Evolutionary conservation across 164 flowering plant genomes (phyloP).

Genomic region (Euptelea pleiosperma): DNA sequence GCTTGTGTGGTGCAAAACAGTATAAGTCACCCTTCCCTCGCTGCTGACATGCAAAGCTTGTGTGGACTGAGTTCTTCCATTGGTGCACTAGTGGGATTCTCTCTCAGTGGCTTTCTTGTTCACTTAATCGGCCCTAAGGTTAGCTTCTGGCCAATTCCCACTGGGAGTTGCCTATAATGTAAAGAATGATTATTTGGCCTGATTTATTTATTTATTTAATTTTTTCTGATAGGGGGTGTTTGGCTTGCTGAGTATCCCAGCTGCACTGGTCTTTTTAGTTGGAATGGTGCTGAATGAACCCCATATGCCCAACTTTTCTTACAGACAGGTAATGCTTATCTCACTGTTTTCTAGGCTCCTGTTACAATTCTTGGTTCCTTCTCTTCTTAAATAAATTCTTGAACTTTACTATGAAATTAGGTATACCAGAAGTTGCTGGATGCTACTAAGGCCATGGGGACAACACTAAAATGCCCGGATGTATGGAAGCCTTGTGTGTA

Average conservation of each 20-base stretch:
- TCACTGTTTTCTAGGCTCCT: not conserved
- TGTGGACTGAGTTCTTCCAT: slow-evolving; percentile 74
- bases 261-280: slow-evolving; percentile 53
- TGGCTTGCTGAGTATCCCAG: slow-evolving; percentile 73
- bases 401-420: slow-evolving; percentile 32
- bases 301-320: slow-evolving; percentile 45
- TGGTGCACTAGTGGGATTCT: slow-evolving; percentile 78
- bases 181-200: not conserved
- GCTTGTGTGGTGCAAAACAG: slow-evolving; percentile 97
- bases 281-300: slow-evolving; percentile 68
- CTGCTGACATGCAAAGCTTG: slow-evolving; percentile 92
- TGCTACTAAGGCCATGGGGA: slow-evolving; percentile 80
- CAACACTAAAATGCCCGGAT: slow-evolving; percentile 59
- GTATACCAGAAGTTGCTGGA: slow-evolving; percentile 56
- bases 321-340: slow-evolving; percentile 49
- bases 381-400: not conserved
- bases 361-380: not conserved
- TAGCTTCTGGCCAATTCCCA: slow-evolving; percentile 13
- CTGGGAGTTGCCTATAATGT: not conserved
- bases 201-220: slow-evolving; percentile 7
- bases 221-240: slow-evolving; percentile 62
- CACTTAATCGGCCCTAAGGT: slow-evolving; percentile 88
- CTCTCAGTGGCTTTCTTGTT: slow-evolving; percentile 79
- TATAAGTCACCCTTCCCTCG: slow-evolving; percentile 59
- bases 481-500: slow-evolving; percentile 95